Evolutionary conservation across 2,329 filamentous ascomycete species (phyloP), one percentile per base, ranked within the genome.

Genomic region (Penicillium janthinellum): DNA sequence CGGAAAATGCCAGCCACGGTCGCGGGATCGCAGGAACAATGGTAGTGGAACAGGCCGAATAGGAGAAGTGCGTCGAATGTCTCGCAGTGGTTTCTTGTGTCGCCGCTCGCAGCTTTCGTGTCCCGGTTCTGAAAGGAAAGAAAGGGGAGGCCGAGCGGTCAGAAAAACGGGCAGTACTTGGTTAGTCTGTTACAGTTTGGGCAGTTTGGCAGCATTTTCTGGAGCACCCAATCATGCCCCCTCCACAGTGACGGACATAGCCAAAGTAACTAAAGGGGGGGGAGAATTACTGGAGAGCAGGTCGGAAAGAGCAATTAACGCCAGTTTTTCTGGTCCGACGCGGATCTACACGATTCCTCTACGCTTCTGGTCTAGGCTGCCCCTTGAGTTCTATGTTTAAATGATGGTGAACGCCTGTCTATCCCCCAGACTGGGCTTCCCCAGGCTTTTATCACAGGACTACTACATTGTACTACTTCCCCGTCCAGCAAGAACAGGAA

Each of bases 81-180:
- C 47, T 47, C 45, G 44, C 42, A 58, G 47, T 42, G 54, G 47
- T 51, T 49, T 48, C 41, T 41, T 47, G 50, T 42, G 48, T 51
- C 50, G 51, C 49, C 41, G 49, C 31, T 52, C n/a, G 47, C 37
- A 44, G 25, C 51, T 54, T 15, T 38, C 25, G 42, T n/a, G 52
- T 54, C 37, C 31, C 10, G 25, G 25, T 28, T 28, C 34, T 55
- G 39, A 38, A 55, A 57, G 60, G 31, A 64, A 63, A 68, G 63
- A 66, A 69, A 69, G 64, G 64, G 66, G 65, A 70, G 44, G 56
- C 57, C 57, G 65, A 66, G 65, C 65, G 65, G 65, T 67, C 65
- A 65, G 45, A 50, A 39, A 44, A 41, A 28, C 42, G 28, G 65
- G 64, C 62, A 66, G 59, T 61, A 67, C 38, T 10, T 22, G 22